Base-by-base conservation (phyloP, 257 asterid species). In the Capsicum chinense region DNA sequence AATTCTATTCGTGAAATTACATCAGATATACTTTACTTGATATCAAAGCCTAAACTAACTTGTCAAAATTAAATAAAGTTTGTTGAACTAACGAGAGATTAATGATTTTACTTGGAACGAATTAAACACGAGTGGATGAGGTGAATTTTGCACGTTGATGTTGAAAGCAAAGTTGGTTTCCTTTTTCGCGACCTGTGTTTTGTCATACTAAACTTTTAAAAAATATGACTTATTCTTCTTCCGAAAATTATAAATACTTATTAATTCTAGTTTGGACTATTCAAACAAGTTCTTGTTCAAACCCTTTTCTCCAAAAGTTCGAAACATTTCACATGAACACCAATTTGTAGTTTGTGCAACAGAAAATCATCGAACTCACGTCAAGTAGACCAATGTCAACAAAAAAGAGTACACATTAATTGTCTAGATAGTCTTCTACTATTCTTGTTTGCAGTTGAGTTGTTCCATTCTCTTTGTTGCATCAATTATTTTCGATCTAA, bases 141-240 rank as follows among this genome's bases (percentile, higher is more conserved):
- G 70, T 74, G 60, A 74, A 74, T 50, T 74, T 6, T 48, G 81
- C 81, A 74, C 19, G 9, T 52, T 52, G 62, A 74, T 50, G 62
- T 33, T 3, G 60, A 19, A 48, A 50, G 44, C 60, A 47, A 47
- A 10, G 79, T n/a, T 71, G 37, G 47, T 71, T 71, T 47, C 39
- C 16, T 5, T 73, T 19, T 48, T 1, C 1, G 42, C 11, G 59
- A 48, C 59, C 42, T 44, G 2, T 48, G 12, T 15, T 68, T 68
- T 68, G 42, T 73, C 80, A 73, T 48, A n/a, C n/a, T 73, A 19
- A 13, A 12, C 0, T 73, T 11, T 11, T 4, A 12, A 73, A 13
- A 5, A 71, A 2, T 66, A 47, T 1, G 39, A n/a, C 59, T 48
- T 48, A 59, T 48, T 48, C 59, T 39, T 26, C 33, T 26, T 19